Evolutionary conservation across 2,329 filamentous ascomycete species (phyloP).

Genomic region (Fusarium drepaniforme): DNA sequence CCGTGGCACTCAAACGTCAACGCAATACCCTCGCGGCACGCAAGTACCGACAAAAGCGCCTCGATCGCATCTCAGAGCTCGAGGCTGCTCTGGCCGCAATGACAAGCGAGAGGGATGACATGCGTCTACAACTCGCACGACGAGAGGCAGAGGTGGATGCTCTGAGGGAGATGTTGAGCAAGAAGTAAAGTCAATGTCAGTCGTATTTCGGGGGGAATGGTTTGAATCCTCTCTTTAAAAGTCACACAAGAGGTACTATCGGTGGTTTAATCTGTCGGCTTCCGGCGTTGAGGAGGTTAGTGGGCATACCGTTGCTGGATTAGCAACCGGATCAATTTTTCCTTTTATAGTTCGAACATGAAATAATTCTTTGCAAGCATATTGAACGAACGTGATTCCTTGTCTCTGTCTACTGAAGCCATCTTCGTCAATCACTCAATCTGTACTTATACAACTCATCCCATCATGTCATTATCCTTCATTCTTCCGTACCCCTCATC

Average conservation of each 20-base stretch:
- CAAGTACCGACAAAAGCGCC: constrained; percentile 77
- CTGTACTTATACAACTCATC: constrained; percentile 3
- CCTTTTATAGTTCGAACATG: background rate
- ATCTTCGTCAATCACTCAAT: background rate
- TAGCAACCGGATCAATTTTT: constrained; percentile 6
- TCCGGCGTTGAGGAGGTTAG: constrained; percentile 30
- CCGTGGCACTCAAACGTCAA: constrained; percentile 66
- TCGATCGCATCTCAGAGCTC: constrained; percentile 73
- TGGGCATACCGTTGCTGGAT: constrained; percentile 11
- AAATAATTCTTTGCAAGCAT: background rate
- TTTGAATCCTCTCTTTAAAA: background rate
- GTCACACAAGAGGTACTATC: background rate
- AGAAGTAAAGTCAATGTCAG: constrained; percentile 33
- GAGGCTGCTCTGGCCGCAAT: constrained; percentile 70
- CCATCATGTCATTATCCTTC: background rate
- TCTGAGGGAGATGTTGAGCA: constrained; percentile 63
- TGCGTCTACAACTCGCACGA: constrained; percentile 72
- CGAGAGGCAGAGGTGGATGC: constrained; percentile 75
- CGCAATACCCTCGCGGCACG: constrained; percentile 79
- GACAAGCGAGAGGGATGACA: constrained; percentile 71
- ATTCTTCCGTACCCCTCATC: background rate
- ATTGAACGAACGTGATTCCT: background rate
- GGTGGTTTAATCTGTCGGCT: constrained; percentile 4
- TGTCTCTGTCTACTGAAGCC: background rate
- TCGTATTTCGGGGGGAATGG: background rate